Percentiles rank a stretch among this genome's conserved stretches.
These are phyloP conservation scores for Bipolaris sorokiniana DNA, from an alignment of 2,329 filamentous ascomycete genomes.

Conservation along the genomic window DNA sequence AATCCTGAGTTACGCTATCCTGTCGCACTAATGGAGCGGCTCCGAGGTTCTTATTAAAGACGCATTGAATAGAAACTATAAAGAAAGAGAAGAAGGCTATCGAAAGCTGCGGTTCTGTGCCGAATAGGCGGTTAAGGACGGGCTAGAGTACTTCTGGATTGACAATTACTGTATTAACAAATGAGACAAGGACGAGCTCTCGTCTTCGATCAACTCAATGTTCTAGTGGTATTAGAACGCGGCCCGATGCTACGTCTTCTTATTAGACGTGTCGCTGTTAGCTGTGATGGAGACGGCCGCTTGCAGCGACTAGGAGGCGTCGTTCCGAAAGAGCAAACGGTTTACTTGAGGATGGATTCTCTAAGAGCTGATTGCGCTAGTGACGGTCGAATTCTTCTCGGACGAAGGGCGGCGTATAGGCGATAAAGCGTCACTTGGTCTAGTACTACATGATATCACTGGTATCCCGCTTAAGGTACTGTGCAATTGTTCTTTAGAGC, in stretches of 20 bases:
- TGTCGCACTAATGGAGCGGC: slow-evolving; percentile 41
- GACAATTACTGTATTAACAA: not conserved
- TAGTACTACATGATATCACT: slow-evolving; percentile 22
- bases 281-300: not conserved
- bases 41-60: slow-evolving; percentile 39
- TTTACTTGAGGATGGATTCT: not conserved
- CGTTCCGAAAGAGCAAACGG: not conserved
- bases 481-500: not conserved
- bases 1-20: slow-evolving; percentile 36
- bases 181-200: not conserved
- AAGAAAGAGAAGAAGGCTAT: not conserved
- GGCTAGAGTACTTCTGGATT: not conserved
- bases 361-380: slow-evolving; percentile 17
- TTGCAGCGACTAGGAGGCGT: not conserved
- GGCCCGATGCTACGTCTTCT: slow-evolving; percentile 26
- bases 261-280: slow-evolving; percentile 12
- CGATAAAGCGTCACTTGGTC: slow-evolving; percentile 18
- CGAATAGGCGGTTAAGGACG: not conserved
- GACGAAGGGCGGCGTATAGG: slow-evolving; percentile 13
- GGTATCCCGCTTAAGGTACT: not conserved
- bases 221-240: slow-evolving; percentile 24
- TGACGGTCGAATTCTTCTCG: slow-evolving; percentile 24
- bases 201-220: slow-evolving; percentile 1
- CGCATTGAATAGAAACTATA: slow-evolving; percentile 6
- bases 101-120: not conserved